phyloP scores from a whole-genome alignment of 2,329 filamentous ascomycete genomes.

The Bipolaris zeicola region DNA sequence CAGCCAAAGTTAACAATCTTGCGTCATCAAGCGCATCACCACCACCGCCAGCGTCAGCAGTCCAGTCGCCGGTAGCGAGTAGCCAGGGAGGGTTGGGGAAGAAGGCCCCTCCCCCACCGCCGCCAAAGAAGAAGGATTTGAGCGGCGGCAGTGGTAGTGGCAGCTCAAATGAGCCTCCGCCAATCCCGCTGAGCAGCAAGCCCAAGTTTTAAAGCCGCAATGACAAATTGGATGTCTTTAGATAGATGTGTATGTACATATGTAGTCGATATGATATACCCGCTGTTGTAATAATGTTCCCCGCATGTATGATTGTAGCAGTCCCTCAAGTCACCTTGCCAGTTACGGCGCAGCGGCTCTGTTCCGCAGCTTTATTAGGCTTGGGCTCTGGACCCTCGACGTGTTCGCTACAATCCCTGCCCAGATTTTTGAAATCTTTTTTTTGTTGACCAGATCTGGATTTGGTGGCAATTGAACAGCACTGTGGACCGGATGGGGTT shows the following conservation, averaged over 20 bases:
- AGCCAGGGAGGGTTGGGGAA: slow-evolving; percentile 50
- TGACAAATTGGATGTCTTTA: not conserved
- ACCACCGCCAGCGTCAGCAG: slow-evolving; percentile 28
- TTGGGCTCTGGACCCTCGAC: slow-evolving; percentile 11
- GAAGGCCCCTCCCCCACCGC: slow-evolving; percentile 64
- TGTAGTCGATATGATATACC: not conserved
- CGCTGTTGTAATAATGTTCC: not conserved
- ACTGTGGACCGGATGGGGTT: not conserved
- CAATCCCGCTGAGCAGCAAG: slow-evolving; percentile 63
- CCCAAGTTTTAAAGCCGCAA: slow-evolving; percentile 48
- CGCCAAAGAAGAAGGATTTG: slow-evolving; percentile 60
- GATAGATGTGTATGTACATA: not conserved
- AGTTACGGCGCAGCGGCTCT: slow-evolving; percentile 1
- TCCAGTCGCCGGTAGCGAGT: slow-evolving; percentile 30
- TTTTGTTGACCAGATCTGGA: not conserved
- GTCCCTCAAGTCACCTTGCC: not conserved
- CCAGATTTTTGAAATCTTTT: not conserved
- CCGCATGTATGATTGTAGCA: not conserved
- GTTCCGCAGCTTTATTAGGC: not conserved
- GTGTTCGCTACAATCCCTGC: slow-evolving; percentile 8
- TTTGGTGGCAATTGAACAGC: not conserved
- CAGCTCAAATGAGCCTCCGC: slow-evolving; percentile 55
- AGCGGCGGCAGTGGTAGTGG: slow-evolving; percentile 46
- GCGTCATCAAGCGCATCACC: slow-evolving; percentile 31
- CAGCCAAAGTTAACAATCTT: slow-evolving; percentile 55